Conservation (phyloP, 1,284 basidiomycete genomes). For the Singerocomus inundabilis region DNA sequence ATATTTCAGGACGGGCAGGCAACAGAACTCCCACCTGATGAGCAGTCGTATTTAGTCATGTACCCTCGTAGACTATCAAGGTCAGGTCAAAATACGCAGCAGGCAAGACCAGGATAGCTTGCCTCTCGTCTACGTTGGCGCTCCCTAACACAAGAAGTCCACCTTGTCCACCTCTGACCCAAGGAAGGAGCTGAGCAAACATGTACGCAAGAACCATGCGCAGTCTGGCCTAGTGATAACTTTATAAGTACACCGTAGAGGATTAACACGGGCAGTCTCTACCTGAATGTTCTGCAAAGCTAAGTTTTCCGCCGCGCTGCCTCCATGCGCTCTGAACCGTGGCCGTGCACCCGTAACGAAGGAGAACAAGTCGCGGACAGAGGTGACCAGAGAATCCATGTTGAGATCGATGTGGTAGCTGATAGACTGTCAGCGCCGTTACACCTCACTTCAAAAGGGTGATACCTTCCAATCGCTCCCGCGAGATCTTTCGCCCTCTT, state of each 20-base stretch:
- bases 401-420: constrained; percentile 95
- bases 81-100: not conserved
- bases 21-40: constrained; percentile 55
- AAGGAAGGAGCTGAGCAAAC: constrained; percentile 95
- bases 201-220: constrained; percentile 97
- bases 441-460: not conserved
- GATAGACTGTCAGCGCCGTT: constrained; percentile 5
- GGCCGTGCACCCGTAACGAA: constrained; percentile 84
- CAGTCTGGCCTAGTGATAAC: constrained; percentile 65
- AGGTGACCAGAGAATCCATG: constrained; percentile 90
- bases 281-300: constrained; percentile 98
- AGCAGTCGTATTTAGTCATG: constrained; percentile 96
- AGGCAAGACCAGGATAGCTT: constrained; percentile 6
- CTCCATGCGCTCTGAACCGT: constrained; percentile 87
- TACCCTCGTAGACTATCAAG: constrained; percentile 83
- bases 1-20: too few species aligned
- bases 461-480: constrained; percentile 84
- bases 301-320: constrained; percentile 85
- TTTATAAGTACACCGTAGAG: not conserved
- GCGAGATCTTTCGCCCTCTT: constrained; percentile 84
- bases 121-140: constrained; percentile 98
- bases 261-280: not conserved
- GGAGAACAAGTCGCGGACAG: constrained; percentile 81
- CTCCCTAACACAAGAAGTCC: constrained; percentile 93
- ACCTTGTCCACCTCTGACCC: constrained; percentile 83